Conservation (phyloP, 1,284 basidiomycete genomes). For the Kwoniella shivajii region DNA sequence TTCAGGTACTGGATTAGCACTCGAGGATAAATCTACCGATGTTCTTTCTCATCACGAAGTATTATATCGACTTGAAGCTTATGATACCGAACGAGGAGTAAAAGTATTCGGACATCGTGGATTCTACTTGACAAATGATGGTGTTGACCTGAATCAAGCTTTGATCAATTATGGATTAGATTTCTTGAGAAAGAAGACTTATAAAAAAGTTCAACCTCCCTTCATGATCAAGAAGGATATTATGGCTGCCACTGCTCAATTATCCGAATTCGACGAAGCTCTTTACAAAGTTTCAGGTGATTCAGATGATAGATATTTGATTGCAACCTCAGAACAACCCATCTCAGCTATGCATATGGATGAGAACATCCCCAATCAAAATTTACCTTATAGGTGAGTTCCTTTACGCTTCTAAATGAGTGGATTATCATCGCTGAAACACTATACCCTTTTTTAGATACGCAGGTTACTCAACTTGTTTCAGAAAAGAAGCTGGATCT, state of each 20-base stretch:
- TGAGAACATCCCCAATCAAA: slow-evolving; percentile 96
- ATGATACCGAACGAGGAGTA: slow-evolving; percentile 92
- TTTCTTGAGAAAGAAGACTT: slow-evolving; percentile 78
- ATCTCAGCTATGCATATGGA: slow-evolving; percentile 94
- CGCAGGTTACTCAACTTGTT: slow-evolving; percentile 83
- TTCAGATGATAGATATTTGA: slow-evolving; percentile 97
- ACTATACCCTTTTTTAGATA: slow-evolving; percentile 47
- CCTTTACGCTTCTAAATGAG: too few species aligned
- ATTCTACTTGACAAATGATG: slow-evolving; percentile 93
- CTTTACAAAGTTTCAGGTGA: slow-evolving; percentile 85
- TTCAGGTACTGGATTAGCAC: slow-evolving; percentile 52
- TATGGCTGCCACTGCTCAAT: slow-evolving; percentile 96
- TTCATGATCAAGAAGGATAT: slow-evolving; percentile 99
- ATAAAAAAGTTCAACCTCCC: slow-evolving; percentile 94
- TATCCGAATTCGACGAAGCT: slow-evolving; percentile 98
- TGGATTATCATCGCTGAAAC: background rate
- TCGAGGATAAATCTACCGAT: slow-evolving; percentile 63
- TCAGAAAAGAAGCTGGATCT: slow-evolving; percentile 97
- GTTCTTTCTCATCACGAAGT: slow-evolving; percentile 98
- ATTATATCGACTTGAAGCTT: slow-evolving; percentile 85
- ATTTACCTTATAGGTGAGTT: slow-evolving; percentile 82
- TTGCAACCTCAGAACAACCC: slow-evolving; percentile 97
- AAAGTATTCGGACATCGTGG: slow-evolving; percentile 96
- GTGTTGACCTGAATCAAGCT: slow-evolving; percentile 96
- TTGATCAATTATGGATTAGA: slow-evolving; percentile 93